These are phyloP conservation scores for Sclerotinia borealis DNA, from an alignment of 2,329 filamentous ascomycete genomes.

Conservation along the genomic window DNA sequence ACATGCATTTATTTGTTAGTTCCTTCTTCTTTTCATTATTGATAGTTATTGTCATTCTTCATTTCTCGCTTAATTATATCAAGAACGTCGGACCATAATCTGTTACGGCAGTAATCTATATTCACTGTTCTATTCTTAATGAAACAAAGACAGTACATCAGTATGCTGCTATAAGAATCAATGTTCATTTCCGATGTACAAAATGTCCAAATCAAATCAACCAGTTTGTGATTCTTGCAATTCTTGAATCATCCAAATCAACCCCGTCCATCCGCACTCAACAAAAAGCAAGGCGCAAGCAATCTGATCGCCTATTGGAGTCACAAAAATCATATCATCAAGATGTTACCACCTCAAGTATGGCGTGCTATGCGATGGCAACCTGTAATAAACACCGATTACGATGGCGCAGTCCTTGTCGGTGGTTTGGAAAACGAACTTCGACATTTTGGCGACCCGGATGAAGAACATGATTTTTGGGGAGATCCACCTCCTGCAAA, in stretches of 20 bases:
- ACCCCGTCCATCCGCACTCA: neutral
- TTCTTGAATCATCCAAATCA: neutral
- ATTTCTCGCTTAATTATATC: neutral
- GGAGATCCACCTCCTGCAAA: neutral
- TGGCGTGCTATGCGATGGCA: neutral
- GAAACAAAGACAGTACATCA: too few relatives aligned
- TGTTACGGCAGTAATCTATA: neutral
- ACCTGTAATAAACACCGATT: neutral
- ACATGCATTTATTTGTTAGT: neutral
- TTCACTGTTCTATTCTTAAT: neutral
- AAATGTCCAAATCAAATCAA: neutral
- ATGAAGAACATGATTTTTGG: neutral
- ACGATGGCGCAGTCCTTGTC: conserved; percentile 2
- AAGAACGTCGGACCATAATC: neutral
- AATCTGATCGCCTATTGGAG: neutral
- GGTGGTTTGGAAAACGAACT: neutral
- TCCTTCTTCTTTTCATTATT: neutral
- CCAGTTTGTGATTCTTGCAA: neutral
- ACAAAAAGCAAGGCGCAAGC: neutral
- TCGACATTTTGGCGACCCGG: neutral
- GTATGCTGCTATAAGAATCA: neutral
- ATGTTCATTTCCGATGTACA: neutral
- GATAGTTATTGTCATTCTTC: neutral
- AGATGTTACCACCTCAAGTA: neutral
- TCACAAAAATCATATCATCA: neutral